Conservation (phyloP, 192 early-diverging fungal species). For the Podila clonocystis region DNA sequence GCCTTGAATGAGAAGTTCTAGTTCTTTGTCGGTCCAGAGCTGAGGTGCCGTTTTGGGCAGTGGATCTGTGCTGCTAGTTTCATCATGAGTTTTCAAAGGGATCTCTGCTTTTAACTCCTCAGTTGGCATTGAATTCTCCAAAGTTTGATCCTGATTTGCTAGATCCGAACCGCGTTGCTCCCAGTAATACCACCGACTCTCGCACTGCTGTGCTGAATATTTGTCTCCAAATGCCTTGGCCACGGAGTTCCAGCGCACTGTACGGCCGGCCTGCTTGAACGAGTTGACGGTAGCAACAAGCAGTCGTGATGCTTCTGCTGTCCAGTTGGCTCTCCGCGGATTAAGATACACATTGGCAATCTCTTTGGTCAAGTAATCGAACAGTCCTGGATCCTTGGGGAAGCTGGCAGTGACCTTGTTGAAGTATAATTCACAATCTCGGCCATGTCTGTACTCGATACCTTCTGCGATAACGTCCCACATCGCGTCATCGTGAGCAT, state of each 20-base stretch:
- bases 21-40: conserved; percentile 33
- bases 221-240: conserved; percentile 5
- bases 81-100: neutral
- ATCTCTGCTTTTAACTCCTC: neutral
- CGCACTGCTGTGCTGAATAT: conserved; percentile 25
- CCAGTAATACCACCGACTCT: conserved; percentile 32
- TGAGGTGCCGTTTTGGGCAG: neutral
- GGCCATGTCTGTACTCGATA: conserved; percentile 36
- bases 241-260: conserved; percentile 24
- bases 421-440: conserved; percentile 39
- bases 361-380: conserved; percentile 9
- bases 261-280: neutral
- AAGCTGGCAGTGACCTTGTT: conserved; percentile 9
- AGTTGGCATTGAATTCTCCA: neutral
- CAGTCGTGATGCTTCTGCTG: conserved; percentile 4
- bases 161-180: neutral
- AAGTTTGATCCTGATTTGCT: neutral
- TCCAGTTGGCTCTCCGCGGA: conserved; percentile 11
- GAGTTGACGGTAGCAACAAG: conserved; percentile 27
- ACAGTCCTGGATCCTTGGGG: conserved; percentile 26
- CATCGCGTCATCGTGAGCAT: neutral
- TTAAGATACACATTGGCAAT: conserved; percentile 19
- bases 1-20: conserved; percentile 21
- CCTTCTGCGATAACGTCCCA: conserved; percentile 49
- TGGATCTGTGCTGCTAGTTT: neutral